Base-by-base conservation (phyloP, 164 flowering plant genomes). In the Dillenia turbinata region DNA sequence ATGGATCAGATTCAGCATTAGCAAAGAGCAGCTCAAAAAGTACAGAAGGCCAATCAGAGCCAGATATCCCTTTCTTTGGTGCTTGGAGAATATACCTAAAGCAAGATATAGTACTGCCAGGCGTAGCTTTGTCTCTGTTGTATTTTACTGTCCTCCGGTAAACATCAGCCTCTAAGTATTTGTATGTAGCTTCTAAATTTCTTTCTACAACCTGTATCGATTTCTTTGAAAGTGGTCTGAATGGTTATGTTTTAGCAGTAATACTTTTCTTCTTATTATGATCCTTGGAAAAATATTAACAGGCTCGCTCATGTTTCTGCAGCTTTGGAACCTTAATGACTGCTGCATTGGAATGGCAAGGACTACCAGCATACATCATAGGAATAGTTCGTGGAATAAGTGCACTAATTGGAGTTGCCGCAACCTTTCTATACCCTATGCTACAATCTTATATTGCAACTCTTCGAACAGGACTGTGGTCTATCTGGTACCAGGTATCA, bases 251-350 rank as follows among this genome's bases (percentile, higher is more conserved):
- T 19, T 19, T 19, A 19, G 22, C 22, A 19, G 22, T 19, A 19
- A 19, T 19, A 19, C 22, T 19, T n/a, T 19, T 19, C 22, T 19
- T 19, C 22, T 19, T 19, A 19, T 19, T 19, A 19, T 19, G 22
- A 19, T 19, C 22, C 22, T 19, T 19, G 22, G 22, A 19, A 19
- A 19, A 19, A 19, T 19, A 19, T 19, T 19, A 19, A 19, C 22
- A 19, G 22, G 1, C 22, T 19, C 1, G 22, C 22, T 19, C 22
- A 19, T 19, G 22, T 19, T 19, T 19, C 22, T 77, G 54, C 81
- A 93, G 98, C 79, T 93, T 90, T 65, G 98, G 98, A 48, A 79
- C 91, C 5, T 69, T 93, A 68, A 93, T 93, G 98, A 88, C 94
- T 0, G 98, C 96, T 54, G 60, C 88, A 9, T 64, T 93, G 65